Base-by-base conservation (phyloP, 2,329 filamentous ascomycete genomes). In the Botrytis fabae region DNA sequence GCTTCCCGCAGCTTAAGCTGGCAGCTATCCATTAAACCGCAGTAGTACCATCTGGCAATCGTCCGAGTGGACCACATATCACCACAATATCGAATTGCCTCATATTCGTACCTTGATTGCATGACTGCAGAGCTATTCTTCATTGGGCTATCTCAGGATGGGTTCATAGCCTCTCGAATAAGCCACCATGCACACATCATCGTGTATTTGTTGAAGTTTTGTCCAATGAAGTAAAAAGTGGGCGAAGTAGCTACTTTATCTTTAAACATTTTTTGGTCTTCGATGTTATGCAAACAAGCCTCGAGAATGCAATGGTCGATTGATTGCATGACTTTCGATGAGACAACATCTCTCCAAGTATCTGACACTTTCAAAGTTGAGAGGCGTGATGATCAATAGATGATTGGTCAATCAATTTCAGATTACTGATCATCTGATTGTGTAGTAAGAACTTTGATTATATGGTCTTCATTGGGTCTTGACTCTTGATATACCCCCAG, bases 381-480 rank as follows among this genome's bases (percentile, higher is more conserved):
- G 4, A 35, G 14, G 22, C 14, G 0, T 74, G 74, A 59, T 75
- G 70, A 70, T 76, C 73, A 74, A 70, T 40, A 70, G 69, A 61
- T 51, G 74, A 74, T 28, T 75, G 57, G n/a, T 74, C 40, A 72
- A 71, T 68, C 74, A 73, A 69, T 76, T 76, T 73, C 74, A 78
- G 68, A 74, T 76, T 70, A 54, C 70, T 70, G 54, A 48, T 28
- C 32, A 25, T 61, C 48, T 59, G 73, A 35, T 62, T 64, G 22
- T 35, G 22, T 12, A 22, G n/a, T 5, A 40, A 18, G 28, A 44
- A 70, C 3, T 51, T 35, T 48, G 64, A 61, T 51, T 28, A 51
- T 59, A 28, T 42, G 46, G 46, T 66, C 38, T 66, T 54, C 48
- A 8, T 40, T 18, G 48, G 32, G 28, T 65, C 51, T 61, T 25